Evolutionary conservation across 1,284 basidiomycete species (phyloP), one percentile per base, ranked within the genome.

Genomic region (Prillingera fragicola): DNA sequence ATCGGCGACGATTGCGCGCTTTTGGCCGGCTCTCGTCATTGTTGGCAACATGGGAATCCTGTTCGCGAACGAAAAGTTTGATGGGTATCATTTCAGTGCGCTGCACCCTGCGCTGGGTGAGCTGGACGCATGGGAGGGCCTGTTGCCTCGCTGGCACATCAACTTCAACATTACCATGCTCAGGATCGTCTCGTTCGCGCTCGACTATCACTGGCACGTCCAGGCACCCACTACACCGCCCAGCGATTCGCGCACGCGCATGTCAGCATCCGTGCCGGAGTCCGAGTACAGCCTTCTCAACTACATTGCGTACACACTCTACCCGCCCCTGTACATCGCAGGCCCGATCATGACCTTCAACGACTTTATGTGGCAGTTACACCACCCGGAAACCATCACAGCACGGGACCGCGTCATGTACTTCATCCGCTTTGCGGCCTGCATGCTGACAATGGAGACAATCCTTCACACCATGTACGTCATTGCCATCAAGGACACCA

Each of bases 151-250:
- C 24, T 98, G 95, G 94, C 82, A 96, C 60, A 79, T 97, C 62
- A 82, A 77, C 57, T 97, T 94, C 77, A 98, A 98, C 69, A 92
- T 98, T 57, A 92, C 90, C 2, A 95, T 95, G 87, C 77, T 98
- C 25, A 80, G 95, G 13, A 78, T 96, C 25, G 78, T 98, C 9
- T 95, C 90, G 0, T 98, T 90, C 73, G 84, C 82, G 45, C 80
- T 96, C 78, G 94, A 98, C 65, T 84, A 84, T 58, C 81, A 87
- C 60, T 97, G 91, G 92, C 84, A 8, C 23, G 42, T 45, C 19
- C 38, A 31, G 5, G n/a, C 38, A 24, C 17, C 55, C 8, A 15
- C 44, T 13, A n/a, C 47, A 10, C 24, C 43, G 9, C 58, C 65
- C 0, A 31, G 41, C 8, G 60, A 62, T 19, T 55, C 65, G 27